phyloP scores from a whole-genome alignment of 441 rosid genomes.

The Gossypium davidsonii region DNA sequence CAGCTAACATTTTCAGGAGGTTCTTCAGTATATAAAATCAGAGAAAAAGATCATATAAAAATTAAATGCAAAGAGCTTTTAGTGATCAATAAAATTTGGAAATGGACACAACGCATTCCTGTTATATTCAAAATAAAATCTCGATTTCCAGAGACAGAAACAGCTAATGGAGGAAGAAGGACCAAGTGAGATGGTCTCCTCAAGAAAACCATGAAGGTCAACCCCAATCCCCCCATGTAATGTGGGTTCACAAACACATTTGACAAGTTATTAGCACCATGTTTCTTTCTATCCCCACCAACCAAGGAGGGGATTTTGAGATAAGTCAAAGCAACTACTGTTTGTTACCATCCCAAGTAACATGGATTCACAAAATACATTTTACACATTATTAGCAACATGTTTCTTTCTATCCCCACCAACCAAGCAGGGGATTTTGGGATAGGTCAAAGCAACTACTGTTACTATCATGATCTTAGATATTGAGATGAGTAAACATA shows the following conservation, averaged over 20 bases:
- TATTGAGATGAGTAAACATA: not conserved
- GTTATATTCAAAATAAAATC: not conserved
- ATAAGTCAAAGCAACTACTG: not conserved
- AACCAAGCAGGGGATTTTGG: not conserved
- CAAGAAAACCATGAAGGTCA: not conserved
- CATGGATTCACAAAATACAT: not conserved
- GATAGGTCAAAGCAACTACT: not conserved
- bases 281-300: not conserved
- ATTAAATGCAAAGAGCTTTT: not conserved
- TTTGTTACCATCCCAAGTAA: not conserved
- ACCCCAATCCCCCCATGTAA: not conserved
- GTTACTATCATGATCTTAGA: not conserved
- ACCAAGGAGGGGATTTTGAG: not conserved
- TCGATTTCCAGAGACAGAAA: not conserved
- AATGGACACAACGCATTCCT: not conserved
- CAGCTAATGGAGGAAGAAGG: not conserved
- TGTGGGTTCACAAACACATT: not conserved
- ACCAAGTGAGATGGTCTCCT: not conserved
- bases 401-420: not conserved
- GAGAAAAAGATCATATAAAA: not conserved
- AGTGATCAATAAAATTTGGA: not conserved
- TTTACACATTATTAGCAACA: not conserved
- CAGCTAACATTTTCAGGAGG: conserved; percentile 11
- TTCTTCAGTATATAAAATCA: not conserved
- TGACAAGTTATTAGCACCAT: not conserved